Evolutionary conservation across 1,139 yeast species (phyloP).

Genomic region (Pichia terricola): DNA sequence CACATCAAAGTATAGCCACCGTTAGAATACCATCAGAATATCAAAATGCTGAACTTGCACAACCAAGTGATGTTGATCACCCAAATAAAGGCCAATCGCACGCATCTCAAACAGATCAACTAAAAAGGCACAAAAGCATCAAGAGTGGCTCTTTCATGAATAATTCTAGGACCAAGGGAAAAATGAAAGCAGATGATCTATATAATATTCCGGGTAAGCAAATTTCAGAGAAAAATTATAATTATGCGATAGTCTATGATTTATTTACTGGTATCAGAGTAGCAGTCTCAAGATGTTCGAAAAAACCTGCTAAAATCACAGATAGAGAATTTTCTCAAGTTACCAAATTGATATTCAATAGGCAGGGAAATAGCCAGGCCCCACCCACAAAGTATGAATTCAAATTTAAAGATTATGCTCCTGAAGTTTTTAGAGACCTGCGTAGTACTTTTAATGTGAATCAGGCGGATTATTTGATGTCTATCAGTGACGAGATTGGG

Average conservation of each 20-base stretch:
- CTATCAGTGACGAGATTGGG: conserved; percentile 87
- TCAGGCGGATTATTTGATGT: conserved; percentile 90
- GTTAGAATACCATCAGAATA: conserved; percentile 23
- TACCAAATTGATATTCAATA: conserved; percentile 77
- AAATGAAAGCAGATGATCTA: conserved; percentile 18
- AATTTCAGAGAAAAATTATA: conserved; percentile 60
- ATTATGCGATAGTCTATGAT: conserved; percentile 89
- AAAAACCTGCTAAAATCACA: conserved; percentile 63
- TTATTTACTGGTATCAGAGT: conserved; percentile 96
- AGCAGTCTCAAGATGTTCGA: conserved; percentile 87
- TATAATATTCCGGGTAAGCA: conserved; percentile 23
- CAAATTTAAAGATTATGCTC: conserved; percentile 93
- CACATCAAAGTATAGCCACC: conserved; percentile 16
- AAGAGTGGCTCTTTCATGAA: conserved; percentile 16
- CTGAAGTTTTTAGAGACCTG: conserved; percentile 85
- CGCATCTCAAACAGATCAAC: conserved; percentile 9
- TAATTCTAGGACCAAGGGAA: conserved; percentile 15
- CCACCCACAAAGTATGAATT: conserved; percentile 93
- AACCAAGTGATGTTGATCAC: conserved; percentile 11
- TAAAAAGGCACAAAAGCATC: conserved; percentile 3
- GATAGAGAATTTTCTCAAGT: conserved; percentile 62
- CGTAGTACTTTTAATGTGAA: conserved; percentile 75
- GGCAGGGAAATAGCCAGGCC: conserved; percentile 80
- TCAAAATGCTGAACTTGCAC: conserved; percentile 17
- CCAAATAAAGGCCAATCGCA: neutral